Evolutionary conservation across 768 basidiomycete species (phyloP), one percentile per base, ranked within the genome.

Genomic region (Auricularia auricula-judae): DNA sequence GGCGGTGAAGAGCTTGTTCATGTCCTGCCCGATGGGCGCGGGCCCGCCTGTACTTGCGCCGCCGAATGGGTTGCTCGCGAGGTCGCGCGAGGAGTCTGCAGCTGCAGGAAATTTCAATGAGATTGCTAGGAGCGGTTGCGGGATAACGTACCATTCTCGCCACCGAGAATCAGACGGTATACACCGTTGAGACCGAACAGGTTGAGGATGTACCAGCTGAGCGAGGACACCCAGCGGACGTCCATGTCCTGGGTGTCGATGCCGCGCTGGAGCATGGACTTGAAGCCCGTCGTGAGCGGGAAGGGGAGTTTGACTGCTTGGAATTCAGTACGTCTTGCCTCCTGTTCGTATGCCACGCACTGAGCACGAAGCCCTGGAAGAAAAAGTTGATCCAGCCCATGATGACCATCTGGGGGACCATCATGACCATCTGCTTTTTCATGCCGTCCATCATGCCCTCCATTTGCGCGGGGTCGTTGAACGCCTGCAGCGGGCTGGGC

Each of bases 351-450:
- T 36, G 43, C 56, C 43, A 86, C 95, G 75, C 73, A 98, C 96
- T 98, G 65, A 98, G 82, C 65, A 99, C 91, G 73, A 98, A 98
- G 35, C 97, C 97, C 71, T 96, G 90, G 79, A 98, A 99, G 85
- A 99, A 99, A 75, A 95, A 93, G 75, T 94, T 98, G 77, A 99
- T 98, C 91, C 96, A 98, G 62, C 94, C 95, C 96, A 98, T 98
- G 69, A 98, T 93, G 66, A 97, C 82, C 89, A 98, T 98, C 76
- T 98, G 91, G 18, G 91, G 92, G 14, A 96, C 89, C 91, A 98
- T 98, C 91, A 97, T 95, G 61, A 98, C 93, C 83, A 92, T 93
- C 76, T 99, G 97, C 21, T 96, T 98, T 81, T 98, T 98, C 88
- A 99, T 91, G 42, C 92, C 92, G 11, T 93, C 84, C 94, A 98